Evolutionary conservation across 805 yeast species (phyloP), one percentile per base, ranked within the genome.

Genomic region (Wickerhamiella qilinensis): DNA sequence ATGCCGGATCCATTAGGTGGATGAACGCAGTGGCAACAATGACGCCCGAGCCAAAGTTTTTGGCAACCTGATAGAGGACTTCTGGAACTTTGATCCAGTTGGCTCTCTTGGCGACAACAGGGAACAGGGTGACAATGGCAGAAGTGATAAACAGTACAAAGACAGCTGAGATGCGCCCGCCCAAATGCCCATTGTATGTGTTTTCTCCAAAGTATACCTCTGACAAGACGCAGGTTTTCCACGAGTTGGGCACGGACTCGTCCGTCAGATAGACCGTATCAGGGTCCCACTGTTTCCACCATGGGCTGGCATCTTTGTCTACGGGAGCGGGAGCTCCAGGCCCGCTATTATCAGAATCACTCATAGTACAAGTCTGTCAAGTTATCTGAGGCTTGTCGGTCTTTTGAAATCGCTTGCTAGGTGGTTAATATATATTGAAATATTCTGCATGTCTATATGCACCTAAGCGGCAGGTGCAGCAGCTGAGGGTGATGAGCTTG

Each of bases 21-120:
- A 78, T 68, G 48, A 75, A 79, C 0, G 84, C 82, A 6, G 88
- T 78, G 9, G 86, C 79, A 3, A 78, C 62, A 47, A 78, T 78
- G 34, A 78, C 86, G 38, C 88, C 88, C 3, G 83, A 68, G 48
- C 88, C 88, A 49, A 77, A 77, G 59, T 65, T 70, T 16, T 55
- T 43, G 19, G 59, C 58, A 29, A 55, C 42, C 15, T 46, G 20
- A 40, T 54, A 71, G 54, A 46, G 53, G 20, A 39, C 33, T 14
- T 43, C 46, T 8, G 59, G 63, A 31, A 58, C 43, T 11, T 46
- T 41, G 37, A 55, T 17, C 39, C 48, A 22, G 35, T 43, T 44
- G 39, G 45, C 33, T 11, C 46, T 41, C 32, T 42, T 38, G 15
- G 62, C 51, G 7, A 54, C 49, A 19, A 50, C 61, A 44, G 49